Conservation (phyloP, 2,329 filamentous ascomycete genomes). For the Talaromyces sp. region DNA sequence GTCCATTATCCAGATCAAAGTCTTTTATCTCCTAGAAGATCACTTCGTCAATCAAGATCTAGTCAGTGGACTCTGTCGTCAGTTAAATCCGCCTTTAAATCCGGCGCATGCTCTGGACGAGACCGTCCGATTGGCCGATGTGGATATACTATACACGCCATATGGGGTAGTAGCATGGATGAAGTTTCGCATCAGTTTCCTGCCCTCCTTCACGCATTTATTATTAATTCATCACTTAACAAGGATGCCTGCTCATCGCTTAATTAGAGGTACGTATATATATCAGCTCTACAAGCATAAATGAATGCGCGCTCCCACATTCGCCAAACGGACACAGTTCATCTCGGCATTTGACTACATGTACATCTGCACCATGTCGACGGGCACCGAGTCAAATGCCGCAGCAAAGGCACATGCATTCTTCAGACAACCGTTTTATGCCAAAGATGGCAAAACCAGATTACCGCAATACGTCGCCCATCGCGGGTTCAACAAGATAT, state of each 20-base stretch:
- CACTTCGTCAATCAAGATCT: neutral
- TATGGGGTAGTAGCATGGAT: neutral
- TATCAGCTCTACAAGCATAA: neutral
- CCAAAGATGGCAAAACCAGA: conserved; percentile 17
- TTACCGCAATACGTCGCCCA: conserved; percentile 44
- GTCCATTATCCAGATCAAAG: neutral
- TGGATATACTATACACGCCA: neutral
- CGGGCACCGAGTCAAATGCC: neutral
- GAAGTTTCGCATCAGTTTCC: neutral
- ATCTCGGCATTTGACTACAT: neutral
- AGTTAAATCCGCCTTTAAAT: neutral
- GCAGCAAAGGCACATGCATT: neutral
- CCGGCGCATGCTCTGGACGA: neutral
- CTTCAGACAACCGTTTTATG: conserved; percentile 13
- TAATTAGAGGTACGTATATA: neutral
- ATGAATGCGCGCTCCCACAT: neutral
- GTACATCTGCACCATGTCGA: neutral
- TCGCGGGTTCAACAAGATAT: conserved; percentile 61
- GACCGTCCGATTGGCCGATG: neutral
- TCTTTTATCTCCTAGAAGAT: neutral
- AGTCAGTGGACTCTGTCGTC: neutral
- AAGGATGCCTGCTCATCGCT: neutral
- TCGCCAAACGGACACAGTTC: neutral
- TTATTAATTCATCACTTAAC: neutral
- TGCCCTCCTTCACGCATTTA: neutral